Percentiles rank a stretch among this genome's conserved stretches.
Evolutionary conservation across 164 flowering plant genomes (phyloP).

Genomic region (Amborella trichopoda): DNA sequence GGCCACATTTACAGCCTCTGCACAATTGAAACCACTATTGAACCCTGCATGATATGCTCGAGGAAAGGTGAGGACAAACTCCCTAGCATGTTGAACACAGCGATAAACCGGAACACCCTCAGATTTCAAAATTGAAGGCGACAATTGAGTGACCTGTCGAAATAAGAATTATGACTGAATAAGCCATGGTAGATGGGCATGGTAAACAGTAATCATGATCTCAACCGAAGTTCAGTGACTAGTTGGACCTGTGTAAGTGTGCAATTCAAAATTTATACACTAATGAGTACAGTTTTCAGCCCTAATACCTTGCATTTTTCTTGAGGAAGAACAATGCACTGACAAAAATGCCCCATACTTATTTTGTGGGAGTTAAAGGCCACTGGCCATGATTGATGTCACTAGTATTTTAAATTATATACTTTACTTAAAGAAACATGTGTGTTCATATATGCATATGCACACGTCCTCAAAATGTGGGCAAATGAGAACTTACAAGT

Average conservation of each 20-base stretch:
- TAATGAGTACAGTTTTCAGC: neutral
- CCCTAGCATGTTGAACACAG: conserved; percentile 53
- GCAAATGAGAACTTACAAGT: conserved; percentile 48
- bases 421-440: too few relatives aligned
- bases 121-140: conserved; percentile 40
- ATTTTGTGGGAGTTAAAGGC: too few relatives aligned
- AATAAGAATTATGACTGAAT: neutral
- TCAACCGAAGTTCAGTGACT: too few relatives aligned
- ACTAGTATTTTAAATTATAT: too few relatives aligned
- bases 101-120: conserved; percentile 75
- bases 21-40: conserved; percentile 69
- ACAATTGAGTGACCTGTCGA: conserved; percentile 50
- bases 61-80: conserved; percentile 68
- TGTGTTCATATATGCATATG: too few relatives aligned
- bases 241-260: neutral
- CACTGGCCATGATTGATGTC: too few relatives aligned
- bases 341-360: too few relatives aligned
- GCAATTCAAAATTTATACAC: neutral
- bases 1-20: conserved; percentile 55
- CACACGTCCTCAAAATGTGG: too few relatives aligned
- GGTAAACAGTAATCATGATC: too few relatives aligned
- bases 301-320: too few relatives aligned
- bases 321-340: too few relatives aligned
- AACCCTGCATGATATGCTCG: conserved; percentile 67
- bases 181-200: neutral